A percentile compares a stretch with the other conserved stretches of the same genome.
Evolutionary conservation across 805 yeast species (phyloP).

Genomic region (Candida fluviatilis): DNA sequence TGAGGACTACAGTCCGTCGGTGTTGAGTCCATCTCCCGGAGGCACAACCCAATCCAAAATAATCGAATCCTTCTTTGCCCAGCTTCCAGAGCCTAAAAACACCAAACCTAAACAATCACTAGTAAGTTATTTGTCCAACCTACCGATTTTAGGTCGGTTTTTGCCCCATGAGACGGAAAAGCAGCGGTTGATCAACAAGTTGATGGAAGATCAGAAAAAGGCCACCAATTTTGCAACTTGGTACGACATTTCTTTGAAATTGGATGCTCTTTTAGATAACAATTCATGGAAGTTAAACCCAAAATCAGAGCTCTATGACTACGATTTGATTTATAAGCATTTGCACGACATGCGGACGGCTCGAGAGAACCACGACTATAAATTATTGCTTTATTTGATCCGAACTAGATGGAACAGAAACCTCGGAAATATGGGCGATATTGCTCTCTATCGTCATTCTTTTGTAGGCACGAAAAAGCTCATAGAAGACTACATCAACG

Average conservation of each 20-base stretch:
- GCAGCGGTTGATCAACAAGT: constrained; percentile 15
- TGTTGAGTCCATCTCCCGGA: constrained; percentile 1
- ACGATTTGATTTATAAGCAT: constrained; percentile 49
- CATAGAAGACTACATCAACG: constrained; percentile 78
- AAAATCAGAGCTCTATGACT: constrained; percentile 71
- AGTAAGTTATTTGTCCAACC: constrained; percentile 7
- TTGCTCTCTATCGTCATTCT: constrained; percentile 69
- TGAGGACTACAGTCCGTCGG: not conserved
- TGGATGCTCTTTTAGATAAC: constrained; percentile 64
- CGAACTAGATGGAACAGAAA: constrained; percentile 84
- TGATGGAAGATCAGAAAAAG: constrained; percentile 26
- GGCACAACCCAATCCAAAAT: constrained; percentile 1
- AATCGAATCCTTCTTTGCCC: not conserved
- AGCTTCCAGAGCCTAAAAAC: not conserved
- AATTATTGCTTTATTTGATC: constrained; percentile 63
- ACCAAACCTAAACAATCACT: not conserved
- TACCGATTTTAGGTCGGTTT: constrained; percentile 18
- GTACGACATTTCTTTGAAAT: constrained; percentile 55
- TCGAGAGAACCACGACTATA: constrained; percentile 53
- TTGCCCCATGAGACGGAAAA: constrained; percentile 20
- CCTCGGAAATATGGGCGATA: constrained; percentile 82
- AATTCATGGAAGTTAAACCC: constrained; percentile 67
- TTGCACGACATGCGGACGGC: constrained; percentile 57
- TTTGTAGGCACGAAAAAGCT: constrained; percentile 81
- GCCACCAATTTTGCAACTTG: constrained; percentile 56